Evolutionary conservation across 139 green algal genomes (phyloP).

Genomic region (Deuterostichococcus epilithicus): DNA sequence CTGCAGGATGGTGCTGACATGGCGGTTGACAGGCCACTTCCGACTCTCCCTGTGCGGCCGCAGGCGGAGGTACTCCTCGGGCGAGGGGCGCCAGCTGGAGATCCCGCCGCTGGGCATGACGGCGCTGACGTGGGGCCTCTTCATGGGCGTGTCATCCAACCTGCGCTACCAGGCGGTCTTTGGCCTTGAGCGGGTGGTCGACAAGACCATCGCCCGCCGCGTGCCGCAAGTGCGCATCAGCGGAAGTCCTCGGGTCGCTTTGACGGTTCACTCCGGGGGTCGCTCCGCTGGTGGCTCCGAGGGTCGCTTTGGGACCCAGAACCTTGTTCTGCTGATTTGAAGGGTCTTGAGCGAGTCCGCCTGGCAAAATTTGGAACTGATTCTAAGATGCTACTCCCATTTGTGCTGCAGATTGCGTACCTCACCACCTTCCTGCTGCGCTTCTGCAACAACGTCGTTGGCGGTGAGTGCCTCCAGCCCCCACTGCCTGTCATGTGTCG

Average conservation of each 20-base stretch:
- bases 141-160: conserved; percentile 97
- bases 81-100: conserved; percentile 45
- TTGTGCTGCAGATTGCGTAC: conserved; percentile 59
- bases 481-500: too few relatives aligned
- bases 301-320: too few relatives aligned
- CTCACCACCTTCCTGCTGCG: conserved; percentile 81
- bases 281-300: too few relatives aligned
- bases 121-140: conserved; percentile 87
- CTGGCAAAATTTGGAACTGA: neutral
- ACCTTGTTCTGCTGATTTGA: conserved; percentile 1
- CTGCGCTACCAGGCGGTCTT: conserved; percentile 88
- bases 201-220: conserved; percentile 65
- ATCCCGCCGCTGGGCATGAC: conserved; percentile 74
- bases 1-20: neutral
- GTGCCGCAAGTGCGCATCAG: conserved; percentile 34
- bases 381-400: too few relatives aligned
- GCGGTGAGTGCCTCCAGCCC: conserved; percentile 42
- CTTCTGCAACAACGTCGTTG: conserved; percentile 94
- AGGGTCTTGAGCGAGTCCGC: neutral
- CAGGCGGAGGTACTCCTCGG: neutral
- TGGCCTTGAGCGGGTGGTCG: conserved; percentile 83
- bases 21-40: too few relatives aligned
- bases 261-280: neutral
- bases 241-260: neutral
- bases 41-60: too few relatives aligned